A percentile compares a stretch with the other conserved stretches of the same genome.
Evolutionary conservation across 176 grass and related monocot species (phyloP).

Genomic region (Melocanna baccifera): DNA sequence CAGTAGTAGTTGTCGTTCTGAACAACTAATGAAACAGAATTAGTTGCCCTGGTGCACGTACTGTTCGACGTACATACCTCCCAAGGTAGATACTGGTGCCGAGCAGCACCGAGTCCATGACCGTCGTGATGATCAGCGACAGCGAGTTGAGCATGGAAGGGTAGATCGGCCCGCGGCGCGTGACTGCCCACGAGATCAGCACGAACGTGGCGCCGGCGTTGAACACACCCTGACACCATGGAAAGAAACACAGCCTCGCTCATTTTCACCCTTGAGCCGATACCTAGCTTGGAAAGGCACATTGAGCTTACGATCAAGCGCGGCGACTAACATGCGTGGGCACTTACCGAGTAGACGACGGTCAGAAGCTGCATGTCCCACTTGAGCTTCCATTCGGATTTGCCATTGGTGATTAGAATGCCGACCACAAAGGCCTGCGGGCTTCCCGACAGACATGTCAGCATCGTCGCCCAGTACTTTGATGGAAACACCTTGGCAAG

Average conservation of each 20-base stretch:
- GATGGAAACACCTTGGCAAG: conserved; percentile 29
- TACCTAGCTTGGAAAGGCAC: no score
- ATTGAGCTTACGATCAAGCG: no score
- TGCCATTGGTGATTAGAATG: not conserved
- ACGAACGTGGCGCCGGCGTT: conserved; percentile 39
- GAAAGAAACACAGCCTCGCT: no score
- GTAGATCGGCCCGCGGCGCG: conserved; percentile 35
- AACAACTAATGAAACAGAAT: not conserved
- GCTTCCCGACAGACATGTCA: conserved; percentile 41
- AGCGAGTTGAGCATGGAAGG: conserved; percentile 49
- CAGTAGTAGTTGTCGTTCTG: not conserved
- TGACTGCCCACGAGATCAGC: conserved; percentile 34
- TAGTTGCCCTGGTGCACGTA: no score
- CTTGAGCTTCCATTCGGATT: conserved; percentile 25
- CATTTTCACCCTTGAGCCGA: no score
- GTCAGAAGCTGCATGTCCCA: conserved; percentile 44
- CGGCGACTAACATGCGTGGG: no score
- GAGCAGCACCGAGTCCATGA: conserved; percentile 5
- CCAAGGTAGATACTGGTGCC: conserved; percentile 32
- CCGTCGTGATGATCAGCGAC: conserved; percentile 24
- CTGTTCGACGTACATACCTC: not conserved
- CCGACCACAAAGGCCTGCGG: not conserved
- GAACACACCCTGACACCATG: conserved; percentile 20
- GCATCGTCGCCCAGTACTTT: conserved; percentile 29
- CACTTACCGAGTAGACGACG: conserved; percentile 39